Conservation (phyloP, 768 basidiomycete species). For the Trametes punicea region DNA sequence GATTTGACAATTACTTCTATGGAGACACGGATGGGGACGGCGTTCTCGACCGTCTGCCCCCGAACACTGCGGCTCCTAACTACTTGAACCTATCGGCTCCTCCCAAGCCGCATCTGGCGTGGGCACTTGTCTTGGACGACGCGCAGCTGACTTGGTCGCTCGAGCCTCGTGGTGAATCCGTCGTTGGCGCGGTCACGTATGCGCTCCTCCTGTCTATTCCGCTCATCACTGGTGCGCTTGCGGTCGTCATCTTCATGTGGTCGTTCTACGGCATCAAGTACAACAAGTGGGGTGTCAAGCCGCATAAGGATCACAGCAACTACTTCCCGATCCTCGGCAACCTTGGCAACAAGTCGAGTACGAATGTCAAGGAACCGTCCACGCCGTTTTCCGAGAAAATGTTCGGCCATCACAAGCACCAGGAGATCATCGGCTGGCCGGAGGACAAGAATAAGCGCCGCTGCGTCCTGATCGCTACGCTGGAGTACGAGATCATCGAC, state of each 20-base stretch:
- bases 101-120: constrained; percentile 82
- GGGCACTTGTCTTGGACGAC: constrained; percentile 83
- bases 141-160: constrained; percentile 71
- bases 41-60: constrained; percentile 85
- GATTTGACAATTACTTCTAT: constrained; percentile 89
- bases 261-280: constrained; percentile 94
- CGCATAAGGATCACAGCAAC: constrained; percentile 62
- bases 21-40: constrained; percentile 88
- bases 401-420: constrained; percentile 56
- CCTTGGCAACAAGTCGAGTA: constrained; percentile 60
- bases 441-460: constrained; percentile 89
- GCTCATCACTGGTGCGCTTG: constrained; percentile 77
- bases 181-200: constrained; percentile 84
- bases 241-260: constrained; percentile 89
- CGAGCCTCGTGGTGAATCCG: constrained; percentile 76
- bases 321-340: constrained; percentile 88
- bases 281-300: constrained; percentile 86
- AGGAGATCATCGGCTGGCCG: constrained; percentile 92
- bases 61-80: constrained; percentile 81
- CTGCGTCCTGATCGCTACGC: constrained; percentile 86
- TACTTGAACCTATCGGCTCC: constrained; percentile 91
- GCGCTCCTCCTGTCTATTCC: constrained; percentile 80
- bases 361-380: constrained; percentile 61
- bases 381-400: constrained; percentile 67
- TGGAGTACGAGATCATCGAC: constrained; percentile 96